These are phyloP conservation scores for Tylopilus sp. DNA, from an alignment of 768 basidiomycete genomes.

Conservation along the genomic window DNA sequence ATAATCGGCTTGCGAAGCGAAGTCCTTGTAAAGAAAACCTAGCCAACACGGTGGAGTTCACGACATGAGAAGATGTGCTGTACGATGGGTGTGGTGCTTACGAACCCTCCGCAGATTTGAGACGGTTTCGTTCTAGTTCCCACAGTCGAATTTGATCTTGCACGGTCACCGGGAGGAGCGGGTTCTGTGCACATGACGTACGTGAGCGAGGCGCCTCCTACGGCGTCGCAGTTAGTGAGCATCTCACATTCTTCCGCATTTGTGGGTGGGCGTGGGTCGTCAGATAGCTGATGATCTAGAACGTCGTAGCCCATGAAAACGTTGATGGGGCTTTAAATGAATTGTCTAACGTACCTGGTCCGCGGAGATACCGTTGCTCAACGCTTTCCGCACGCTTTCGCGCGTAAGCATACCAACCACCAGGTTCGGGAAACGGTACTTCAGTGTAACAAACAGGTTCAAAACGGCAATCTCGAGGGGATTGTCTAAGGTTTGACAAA, in stretches of 20 bases:
- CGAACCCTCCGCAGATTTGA: conserved; percentile 84
- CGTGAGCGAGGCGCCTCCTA: conserved; percentile 2
- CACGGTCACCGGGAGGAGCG: conserved; percentile 92
- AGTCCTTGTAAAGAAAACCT: conserved; percentile 89
- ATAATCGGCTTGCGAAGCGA: conserved; percentile 84
- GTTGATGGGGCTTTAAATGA: conserved; percentile 9
- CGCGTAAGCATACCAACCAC: conserved; percentile 95
- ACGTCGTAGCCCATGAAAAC: conserved; percentile 14
- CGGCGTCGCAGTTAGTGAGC: conserved; percentile 8
- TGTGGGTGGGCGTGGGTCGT: conserved; percentile 95
- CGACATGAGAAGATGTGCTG: conserved; percentile 9
- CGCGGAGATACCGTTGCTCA: conserved; percentile 93
- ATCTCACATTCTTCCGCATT: conserved; percentile 87
- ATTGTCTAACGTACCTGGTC: conserved; percentile 66
- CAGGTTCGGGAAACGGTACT: conserved; percentile 93
- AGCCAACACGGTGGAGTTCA: conserved; percentile 10
- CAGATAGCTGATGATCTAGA: conserved; percentile 92
- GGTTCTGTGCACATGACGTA: conserved; percentile 54
- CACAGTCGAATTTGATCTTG: conserved; percentile 97
- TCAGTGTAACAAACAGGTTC: conserved; percentile 88
- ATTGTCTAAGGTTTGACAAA: conserved; percentile 59
- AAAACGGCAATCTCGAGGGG: conserved; percentile 94
- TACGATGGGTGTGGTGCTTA: conserved; percentile 7
- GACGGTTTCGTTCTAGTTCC: conserved; percentile 92
- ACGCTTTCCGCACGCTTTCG: conserved; percentile 91